These are phyloP conservation scores for Starmerella kuoi DNA, from an alignment of 805 yeast species.

Conservation along the genomic window DNA sequence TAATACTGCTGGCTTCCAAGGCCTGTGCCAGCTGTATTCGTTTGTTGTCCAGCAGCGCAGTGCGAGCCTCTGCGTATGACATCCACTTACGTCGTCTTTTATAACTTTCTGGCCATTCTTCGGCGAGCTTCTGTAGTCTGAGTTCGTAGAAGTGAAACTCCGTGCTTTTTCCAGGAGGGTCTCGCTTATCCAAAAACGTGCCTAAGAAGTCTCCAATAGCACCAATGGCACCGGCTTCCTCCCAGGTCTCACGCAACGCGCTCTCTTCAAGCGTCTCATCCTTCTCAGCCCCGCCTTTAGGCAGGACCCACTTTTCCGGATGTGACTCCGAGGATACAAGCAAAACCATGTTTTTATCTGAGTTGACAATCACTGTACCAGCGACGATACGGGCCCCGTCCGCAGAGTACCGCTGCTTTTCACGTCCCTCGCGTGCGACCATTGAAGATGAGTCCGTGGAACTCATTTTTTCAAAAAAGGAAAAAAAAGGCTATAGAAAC, in stretches of 20 bases:
- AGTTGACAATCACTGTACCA: conserved; percentile 69
- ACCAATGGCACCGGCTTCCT: conserved; percentile 87
- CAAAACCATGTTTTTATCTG: conserved; percentile 47
- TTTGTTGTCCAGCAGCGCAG: conserved; percentile 25
- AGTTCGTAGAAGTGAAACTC: conserved; percentile 83
- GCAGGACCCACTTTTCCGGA: conserved; percentile 68
- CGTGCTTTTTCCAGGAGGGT: conserved; percentile 41
- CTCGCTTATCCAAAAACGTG: conserved; percentile 48
- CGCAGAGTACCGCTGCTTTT: conserved; percentile 37
- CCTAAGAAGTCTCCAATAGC: conserved; percentile 45
- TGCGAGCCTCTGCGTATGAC: conserved; percentile 26
- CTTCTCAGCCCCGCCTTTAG: conserved; percentile 88
- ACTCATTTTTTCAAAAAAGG: conserved; percentile 10
- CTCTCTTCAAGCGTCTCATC: conserved; percentile 51
- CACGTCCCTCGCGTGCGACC: conserved; percentile 31
- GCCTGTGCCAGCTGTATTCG: conserved; percentile 28
- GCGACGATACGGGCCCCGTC: conserved; percentile 80
- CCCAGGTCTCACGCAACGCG: conserved; percentile 92
- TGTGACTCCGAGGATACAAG: conserved; percentile 67
- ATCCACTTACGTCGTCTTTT: conserved; percentile 66
- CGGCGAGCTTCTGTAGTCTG: conserved; percentile 43
- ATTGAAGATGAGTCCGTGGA: conserved; percentile 22
- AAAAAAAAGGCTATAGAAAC: background rate
- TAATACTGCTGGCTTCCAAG: conserved; percentile 15
- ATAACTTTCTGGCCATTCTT: conserved; percentile 63